These are phyloP conservation scores for Thamnidium elegans DNA, from an alignment of 192 early-diverging fungal species.

Conservation along the genomic window DNA sequence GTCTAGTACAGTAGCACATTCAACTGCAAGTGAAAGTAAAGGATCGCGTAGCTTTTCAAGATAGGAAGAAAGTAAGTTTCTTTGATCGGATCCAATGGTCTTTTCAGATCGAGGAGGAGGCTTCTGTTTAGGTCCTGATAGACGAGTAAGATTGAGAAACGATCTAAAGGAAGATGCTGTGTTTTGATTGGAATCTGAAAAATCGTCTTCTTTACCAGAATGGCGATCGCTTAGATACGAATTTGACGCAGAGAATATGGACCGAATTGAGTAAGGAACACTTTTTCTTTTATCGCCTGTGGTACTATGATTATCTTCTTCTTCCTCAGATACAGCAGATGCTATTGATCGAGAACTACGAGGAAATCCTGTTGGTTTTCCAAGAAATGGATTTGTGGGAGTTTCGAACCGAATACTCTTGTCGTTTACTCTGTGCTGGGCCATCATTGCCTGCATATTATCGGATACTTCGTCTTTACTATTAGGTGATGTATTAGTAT, in stretches of 20 bases:
- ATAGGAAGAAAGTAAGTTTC: constrained; percentile 44
- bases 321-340: no score
- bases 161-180: constrained; percentile 21
- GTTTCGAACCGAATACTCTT: no score
- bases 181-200: constrained; percentile 16
- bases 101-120: constrained; percentile 33
- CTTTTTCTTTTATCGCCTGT: background rate
- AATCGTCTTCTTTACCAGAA: background rate
- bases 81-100: constrained; percentile 39
- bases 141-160: background rate
- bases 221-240: no score
- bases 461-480: no score
- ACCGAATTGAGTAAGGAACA: background rate
- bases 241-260: background rate
- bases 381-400: no score
- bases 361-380: no score
- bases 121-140: background rate
- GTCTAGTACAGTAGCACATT: constrained; percentile 33
- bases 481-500: no score
- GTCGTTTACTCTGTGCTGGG: no score
- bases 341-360: no score
- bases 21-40: constrained; percentile 35
- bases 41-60: constrained; percentile 46
- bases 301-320: no score
- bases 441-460: no score